phyloP scores from a whole-genome alignment of 1,139 yeast species.

The Taphrina populina region DNA sequence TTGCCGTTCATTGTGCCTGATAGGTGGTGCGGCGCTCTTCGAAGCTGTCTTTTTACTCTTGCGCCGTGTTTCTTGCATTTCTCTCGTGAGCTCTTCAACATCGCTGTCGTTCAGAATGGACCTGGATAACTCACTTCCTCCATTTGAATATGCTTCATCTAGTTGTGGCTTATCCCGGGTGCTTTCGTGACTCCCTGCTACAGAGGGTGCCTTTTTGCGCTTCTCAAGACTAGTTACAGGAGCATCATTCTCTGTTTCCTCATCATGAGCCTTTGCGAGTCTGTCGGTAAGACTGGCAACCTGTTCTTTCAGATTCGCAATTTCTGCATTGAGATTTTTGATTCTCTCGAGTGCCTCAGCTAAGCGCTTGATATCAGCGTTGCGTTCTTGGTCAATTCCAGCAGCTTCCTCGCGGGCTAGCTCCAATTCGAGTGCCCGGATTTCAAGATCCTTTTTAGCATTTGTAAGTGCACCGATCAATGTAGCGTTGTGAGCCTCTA shows the following conservation, averaged over 20 bases:
- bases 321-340: slow-evolving; percentile 33
- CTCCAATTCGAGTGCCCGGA: slow-evolving; percentile 29
- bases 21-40: background rate
- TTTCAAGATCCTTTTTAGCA: slow-evolving; percentile 18
- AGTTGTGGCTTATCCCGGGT: background rate
- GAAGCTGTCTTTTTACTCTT: slow-evolving; percentile 1
- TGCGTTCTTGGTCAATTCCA: slow-evolving; percentile 38
- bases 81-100: slow-evolving; percentile 15
- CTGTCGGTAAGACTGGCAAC: slow-evolving; percentile 1
- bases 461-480: slow-evolving; percentile 1
- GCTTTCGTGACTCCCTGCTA: background rate
- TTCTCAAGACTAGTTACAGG: background rate
- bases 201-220: background rate
- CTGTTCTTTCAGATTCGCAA: slow-evolving; percentile 29
- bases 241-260: background rate
- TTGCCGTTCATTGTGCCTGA: background rate
- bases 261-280: background rate
- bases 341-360: slow-evolving; percentile 36
- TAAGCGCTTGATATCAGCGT: slow-evolving; percentile 36
- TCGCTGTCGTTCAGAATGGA: slow-evolving; percentile 24
- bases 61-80: slow-evolving; percentile 15
- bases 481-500: slow-evolving; percentile 15
- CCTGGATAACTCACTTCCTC: slow-evolving; percentile 23
- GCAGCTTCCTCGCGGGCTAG: slow-evolving; percentile 26
- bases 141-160: slow-evolving; percentile 16